A percentile compares a stretch with the other conserved stretches of the same genome.
These are phyloP conservation scores for Flaveria floridana DNA, from an alignment of 140 eudicot genomes.

Conservation along the genomic window DNA sequence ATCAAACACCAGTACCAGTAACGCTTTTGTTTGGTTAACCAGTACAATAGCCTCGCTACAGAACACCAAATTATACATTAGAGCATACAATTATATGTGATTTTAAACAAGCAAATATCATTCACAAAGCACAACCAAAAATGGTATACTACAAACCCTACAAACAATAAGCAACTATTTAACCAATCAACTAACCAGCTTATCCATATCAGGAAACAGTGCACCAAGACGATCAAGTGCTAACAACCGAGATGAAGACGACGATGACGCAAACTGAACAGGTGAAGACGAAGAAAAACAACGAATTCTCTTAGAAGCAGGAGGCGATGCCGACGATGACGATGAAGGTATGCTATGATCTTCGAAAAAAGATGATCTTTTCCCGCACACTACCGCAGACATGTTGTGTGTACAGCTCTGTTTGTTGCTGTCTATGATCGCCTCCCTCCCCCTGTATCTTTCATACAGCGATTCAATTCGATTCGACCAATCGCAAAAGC, in stretches of 20 bases:
- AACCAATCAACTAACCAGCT: conserved; percentile 46
- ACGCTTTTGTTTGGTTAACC: too few species aligned
- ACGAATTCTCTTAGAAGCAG: conserved; percentile 63
- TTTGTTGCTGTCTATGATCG: conserved; percentile 42
- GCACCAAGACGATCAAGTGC: conserved; percentile 58
- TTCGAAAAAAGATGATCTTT: conserved; percentile 83
- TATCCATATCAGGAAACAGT: conserved; percentile 83
- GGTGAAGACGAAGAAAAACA: conserved; percentile 55
- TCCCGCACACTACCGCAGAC: conserved; percentile 98
- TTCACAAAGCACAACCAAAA: not conserved
- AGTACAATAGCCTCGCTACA: too few species aligned
- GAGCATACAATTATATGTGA: too few species aligned
- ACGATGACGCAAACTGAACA: conserved; percentile 42
- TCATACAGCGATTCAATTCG: conserved; percentile 38
- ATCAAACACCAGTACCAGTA: too few species aligned
- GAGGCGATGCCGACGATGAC: conserved; percentile 52
- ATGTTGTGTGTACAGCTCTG: conserved; percentile 59
- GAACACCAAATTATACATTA: too few species aligned
- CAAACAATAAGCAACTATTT: not conserved
- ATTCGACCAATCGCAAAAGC: conserved; percentile 28
- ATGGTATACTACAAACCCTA: not conserved
- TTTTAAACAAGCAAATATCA: not conserved
- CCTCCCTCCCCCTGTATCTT: conserved; percentile 39
- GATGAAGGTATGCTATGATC: conserved; percentile 58
- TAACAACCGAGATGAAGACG: conserved; percentile 29